Conservation (phyloP, 192 early-diverging fungal genomes). For the Funneliformis geosporum region DNA sequence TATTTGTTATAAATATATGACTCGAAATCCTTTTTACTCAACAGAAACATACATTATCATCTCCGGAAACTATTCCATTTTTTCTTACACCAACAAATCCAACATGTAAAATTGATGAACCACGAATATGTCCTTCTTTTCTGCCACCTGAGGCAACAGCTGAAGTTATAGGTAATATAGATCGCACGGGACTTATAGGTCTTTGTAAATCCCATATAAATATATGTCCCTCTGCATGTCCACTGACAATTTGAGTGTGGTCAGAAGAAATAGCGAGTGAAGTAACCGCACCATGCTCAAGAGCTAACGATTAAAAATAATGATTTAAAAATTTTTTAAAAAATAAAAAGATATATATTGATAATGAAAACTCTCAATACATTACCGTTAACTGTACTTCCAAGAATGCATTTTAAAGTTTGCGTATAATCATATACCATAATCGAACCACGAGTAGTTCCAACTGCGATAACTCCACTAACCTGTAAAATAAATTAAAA, state of each 20-base stretch:
- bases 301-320: constrained; percentile 36
- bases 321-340: background rate
- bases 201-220: constrained; percentile 60
- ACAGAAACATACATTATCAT: constrained; percentile 46
- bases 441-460: constrained; percentile 57
- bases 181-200: constrained; percentile 45
- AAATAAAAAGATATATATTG: background rate
- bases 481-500: constrained; percentile 38
- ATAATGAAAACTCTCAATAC: background rate
- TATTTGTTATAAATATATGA: no score
- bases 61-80: constrained; percentile 56
- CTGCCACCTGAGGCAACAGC: constrained; percentile 48
- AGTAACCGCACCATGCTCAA: constrained; percentile 57
- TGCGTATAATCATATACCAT: constrained; percentile 59
- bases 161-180: constrained; percentile 52
- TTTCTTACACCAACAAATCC: constrained; percentile 59
- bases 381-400: constrained; percentile 39
- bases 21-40: no score
- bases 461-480: constrained; percentile 58
- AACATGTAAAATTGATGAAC: constrained; percentile 56
- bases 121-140: constrained; percentile 60
- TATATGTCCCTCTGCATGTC: constrained; percentile 56
- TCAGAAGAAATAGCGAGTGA: constrained; percentile 60
- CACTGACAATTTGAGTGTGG: constrained; percentile 55
- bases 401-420: constrained; percentile 47